These are phyloP conservation scores for Paecilomyces sp. DNA, from an alignment of 2,329 filamentous ascomycete genomes.

Conservation along the genomic window DNA sequence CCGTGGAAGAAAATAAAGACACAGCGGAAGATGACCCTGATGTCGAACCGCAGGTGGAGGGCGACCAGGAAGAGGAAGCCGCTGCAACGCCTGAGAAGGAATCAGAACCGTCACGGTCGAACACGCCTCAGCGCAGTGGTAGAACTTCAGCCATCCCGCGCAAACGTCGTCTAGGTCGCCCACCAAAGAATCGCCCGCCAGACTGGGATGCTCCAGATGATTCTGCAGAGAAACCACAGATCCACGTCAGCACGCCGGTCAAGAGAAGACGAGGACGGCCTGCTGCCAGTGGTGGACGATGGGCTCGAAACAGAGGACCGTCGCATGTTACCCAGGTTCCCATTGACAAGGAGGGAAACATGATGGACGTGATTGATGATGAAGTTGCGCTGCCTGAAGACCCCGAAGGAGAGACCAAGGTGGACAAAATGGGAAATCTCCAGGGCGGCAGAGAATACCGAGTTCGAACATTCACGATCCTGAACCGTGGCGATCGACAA, in stretches of 20 bases:
- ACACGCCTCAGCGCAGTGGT: slow-evolving; percentile 46
- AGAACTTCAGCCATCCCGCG: slow-evolving; percentile 54
- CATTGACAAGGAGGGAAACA: slow-evolving; percentile 88
- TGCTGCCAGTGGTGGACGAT: slow-evolving; percentile 53
- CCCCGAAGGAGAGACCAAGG: slow-evolving; percentile 81
- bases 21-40: slow-evolving; percentile 21
- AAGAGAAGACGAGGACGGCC: slow-evolving; percentile 53
- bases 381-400: slow-evolving; percentile 87
- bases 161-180: slow-evolving; percentile 71
- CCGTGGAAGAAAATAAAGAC: slow-evolving; percentile 25
- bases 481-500: slow-evolving; percentile 71
- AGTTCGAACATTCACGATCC: slow-evolving; percentile 88
- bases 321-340: slow-evolving; percentile 75
- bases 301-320: slow-evolving; percentile 65
- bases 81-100: slow-evolving; percentile 28
- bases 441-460: slow-evolving; percentile 83
- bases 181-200: slow-evolving; percentile 74
- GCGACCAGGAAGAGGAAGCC: slow-evolving; percentile 40
- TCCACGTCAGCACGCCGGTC: slow-evolving; percentile 44
- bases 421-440: slow-evolving; percentile 80
- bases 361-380: slow-evolving; percentile 83
- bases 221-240: slow-evolving; percentile 36
- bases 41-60: slow-evolving; percentile 21
- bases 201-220: slow-evolving; percentile 63
- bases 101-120: slow-evolving; percentile 39